These are phyloP conservation scores for Globisporangium recalcitrans DNA, from an alignment of 352 stramenopile species.

Conservation along the genomic window DNA sequence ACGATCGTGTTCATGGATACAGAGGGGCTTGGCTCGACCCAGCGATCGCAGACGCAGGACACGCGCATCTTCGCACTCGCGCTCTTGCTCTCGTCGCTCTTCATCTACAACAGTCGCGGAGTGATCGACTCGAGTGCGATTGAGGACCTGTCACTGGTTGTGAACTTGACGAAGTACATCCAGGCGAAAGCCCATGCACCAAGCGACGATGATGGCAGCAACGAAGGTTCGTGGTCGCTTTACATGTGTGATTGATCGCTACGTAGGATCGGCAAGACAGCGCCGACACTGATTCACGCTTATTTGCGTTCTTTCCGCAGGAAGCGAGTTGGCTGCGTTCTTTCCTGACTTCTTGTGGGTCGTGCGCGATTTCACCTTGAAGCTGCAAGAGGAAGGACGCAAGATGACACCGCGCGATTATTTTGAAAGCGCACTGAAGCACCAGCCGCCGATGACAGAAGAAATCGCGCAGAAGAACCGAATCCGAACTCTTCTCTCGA, in stretches of 20 bases:
- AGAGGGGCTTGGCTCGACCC: conserved; percentile 58
- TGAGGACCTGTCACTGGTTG: conserved; percentile 71
- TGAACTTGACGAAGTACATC: conserved; percentile 75
- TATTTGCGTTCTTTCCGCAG: background rate
- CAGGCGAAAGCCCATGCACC: conserved; percentile 31
- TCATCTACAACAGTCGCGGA: conserved; percentile 79
- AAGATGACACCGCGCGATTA: conserved; percentile 62
- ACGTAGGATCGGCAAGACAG: background rate
- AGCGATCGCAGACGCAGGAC: conserved; percentile 67
- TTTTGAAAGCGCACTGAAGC: conserved; percentile 68
- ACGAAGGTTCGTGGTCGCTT: background rate
- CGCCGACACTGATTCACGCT: background rate
- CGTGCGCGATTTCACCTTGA: conserved; percentile 71
- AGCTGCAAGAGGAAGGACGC: conserved; percentile 53
- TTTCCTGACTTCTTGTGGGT: conserved; percentile 77
- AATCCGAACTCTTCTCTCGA: conserved; percentile 48
- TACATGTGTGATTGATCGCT: background rate
- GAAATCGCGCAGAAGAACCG: conserved; percentile 56
- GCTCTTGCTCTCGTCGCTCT: conserved; percentile 57
- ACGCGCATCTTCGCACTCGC: conserved; percentile 67
- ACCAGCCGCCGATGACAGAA: conserved; percentile 38
- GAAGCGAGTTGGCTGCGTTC: conserved; percentile 45
- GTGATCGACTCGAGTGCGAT: conserved; percentile 74
- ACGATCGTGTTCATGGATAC: conserved; percentile 75
- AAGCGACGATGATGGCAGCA: conserved; percentile 8